Percentiles rank a stretch among this genome's conserved stretches.
phyloP scores from a whole-genome alignment of 164 flowering plant species.

The Umbellularia californica region DNA sequence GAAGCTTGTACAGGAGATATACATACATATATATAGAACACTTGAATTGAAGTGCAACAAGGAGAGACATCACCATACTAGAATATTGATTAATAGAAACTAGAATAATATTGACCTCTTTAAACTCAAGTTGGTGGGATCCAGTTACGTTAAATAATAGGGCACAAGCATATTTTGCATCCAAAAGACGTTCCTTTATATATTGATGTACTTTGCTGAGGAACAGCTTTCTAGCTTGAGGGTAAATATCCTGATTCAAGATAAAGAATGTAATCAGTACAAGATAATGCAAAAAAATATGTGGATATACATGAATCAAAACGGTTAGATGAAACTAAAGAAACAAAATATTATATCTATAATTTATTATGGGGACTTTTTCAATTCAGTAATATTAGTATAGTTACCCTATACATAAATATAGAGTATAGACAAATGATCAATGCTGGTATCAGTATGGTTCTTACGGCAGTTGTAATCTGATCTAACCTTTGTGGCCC shows the following conservation, averaged over 20 bases:
- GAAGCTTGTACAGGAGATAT: too few relatives aligned
- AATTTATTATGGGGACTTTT: too few relatives aligned
- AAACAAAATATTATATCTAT: too few relatives aligned
- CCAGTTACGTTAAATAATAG: slow-evolving; percentile 44
- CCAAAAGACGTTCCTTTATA: slow-evolving; percentile 74
- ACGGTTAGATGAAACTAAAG: not conserved
- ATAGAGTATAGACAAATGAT: too few relatives aligned
- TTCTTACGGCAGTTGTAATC: too few relatives aligned
- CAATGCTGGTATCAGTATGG: too few relatives aligned
- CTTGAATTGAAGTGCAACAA: not conserved
- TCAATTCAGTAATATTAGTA: too few relatives aligned
- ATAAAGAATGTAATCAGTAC: not conserved
- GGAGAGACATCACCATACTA: not conserved
- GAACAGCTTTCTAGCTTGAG: slow-evolving; percentile 63
- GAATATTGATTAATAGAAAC: not conserved
- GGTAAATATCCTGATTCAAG: slow-evolving; percentile 47
- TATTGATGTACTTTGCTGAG: slow-evolving; percentile 85
- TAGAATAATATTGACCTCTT: slow-evolving; percentile 51
- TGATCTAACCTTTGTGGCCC: too few relatives aligned
- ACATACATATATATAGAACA: too few relatives aligned
- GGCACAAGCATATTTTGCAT: slow-evolving; percentile 85
- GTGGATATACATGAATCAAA: not conserved
- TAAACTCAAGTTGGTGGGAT: slow-evolving; percentile 35
- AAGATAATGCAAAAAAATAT: too few relatives aligned
- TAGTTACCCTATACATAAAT: too few relatives aligned